Evolutionary conservation across 495 filamentous ascomycete genomes (phyloP).

Genomic region (Podospora pseudocomata): DNA sequence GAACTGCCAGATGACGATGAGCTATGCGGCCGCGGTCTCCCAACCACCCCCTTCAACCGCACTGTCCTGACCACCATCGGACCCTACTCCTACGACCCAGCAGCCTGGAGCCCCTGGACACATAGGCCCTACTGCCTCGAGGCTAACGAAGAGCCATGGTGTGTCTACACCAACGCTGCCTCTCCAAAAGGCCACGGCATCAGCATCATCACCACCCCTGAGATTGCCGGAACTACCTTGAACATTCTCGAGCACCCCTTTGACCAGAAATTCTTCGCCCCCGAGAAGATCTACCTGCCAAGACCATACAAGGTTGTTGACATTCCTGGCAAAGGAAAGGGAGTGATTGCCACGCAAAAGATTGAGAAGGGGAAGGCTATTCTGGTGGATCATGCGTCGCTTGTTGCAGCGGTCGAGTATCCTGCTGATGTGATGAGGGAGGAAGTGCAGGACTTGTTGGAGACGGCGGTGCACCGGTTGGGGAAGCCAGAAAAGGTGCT

Average conservation of each 20-base stretch:
- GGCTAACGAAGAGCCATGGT: slow-evolving; percentile 24
- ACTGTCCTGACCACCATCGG: not conserved
- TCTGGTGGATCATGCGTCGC: slow-evolving; percentile 27
- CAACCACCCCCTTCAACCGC: not conserved
- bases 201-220: slow-evolving; percentile 37
- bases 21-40: not conserved
- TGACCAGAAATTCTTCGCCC: slow-evolving; percentile 19
- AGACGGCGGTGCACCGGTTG: slow-evolving; percentile 24
- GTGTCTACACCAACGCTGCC: slow-evolving; percentile 36
- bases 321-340: slow-evolving; percentile 32
- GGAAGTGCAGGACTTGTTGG: slow-evolving; percentile 29
- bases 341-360: slow-evolving; percentile 27
- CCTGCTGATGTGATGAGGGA: slow-evolving; percentile 27
- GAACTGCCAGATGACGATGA: not conserved
- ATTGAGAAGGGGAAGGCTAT: slow-evolving; percentile 31
- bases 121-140: slow-evolving; percentile 30
- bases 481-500: slow-evolving; percentile 20
- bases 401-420: slow-evolving; percentile 29
- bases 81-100: slow-evolving; percentile 5
- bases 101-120: slow-evolving; percentile 33
- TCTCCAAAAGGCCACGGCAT: slow-evolving; percentile 23
- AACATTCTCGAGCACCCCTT: slow-evolving; percentile 22
- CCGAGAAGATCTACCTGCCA: slow-evolving; percentile 9
- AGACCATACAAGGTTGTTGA: slow-evolving; percentile 27
- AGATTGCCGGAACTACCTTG: slow-evolving; percentile 24